A percentile compares a stretch with the other conserved stretches of the same genome.
phyloP scores from a whole-genome alignment of 2,329 filamentous ascomycete genomes.

The Talaromyces sp. region DNA sequence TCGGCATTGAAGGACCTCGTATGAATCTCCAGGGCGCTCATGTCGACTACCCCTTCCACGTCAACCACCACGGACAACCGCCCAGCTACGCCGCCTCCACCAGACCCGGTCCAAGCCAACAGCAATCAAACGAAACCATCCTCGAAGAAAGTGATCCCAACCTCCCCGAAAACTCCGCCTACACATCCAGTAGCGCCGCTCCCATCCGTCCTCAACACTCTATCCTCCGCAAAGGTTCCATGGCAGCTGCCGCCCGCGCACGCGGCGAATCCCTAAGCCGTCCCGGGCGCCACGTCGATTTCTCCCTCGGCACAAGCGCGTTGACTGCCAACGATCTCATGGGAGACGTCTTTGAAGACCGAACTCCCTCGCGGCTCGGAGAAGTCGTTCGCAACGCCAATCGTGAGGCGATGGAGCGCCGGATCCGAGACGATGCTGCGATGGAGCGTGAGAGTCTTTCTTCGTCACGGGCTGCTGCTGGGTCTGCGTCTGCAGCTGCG shows the following conservation, averaged over 20 bases:
- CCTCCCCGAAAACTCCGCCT: slow-evolving; percentile 30
- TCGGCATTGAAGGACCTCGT: slow-evolving; percentile 80
- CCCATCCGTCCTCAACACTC: slow-evolving; percentile 44
- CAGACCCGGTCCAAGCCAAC: slow-evolving; percentile 40
- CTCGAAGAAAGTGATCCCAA: slow-evolving; percentile 43
- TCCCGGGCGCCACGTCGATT: slow-evolving; percentile 64
- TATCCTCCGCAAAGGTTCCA: slow-evolving; percentile 53
- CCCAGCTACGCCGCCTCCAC: slow-evolving; percentile 40
- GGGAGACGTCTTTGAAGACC: slow-evolving; percentile 64
- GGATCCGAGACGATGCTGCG: slow-evolving; percentile 33
- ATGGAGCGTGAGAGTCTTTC: slow-evolving; percentile 20
- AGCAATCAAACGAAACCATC: slow-evolving; percentile 25
- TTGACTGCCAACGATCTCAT: slow-evolving; percentile 57
- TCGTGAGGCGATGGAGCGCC: slow-evolving; percentile 39
- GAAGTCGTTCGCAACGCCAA: slow-evolving; percentile 39
- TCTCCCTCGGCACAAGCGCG: slow-evolving; percentile 65
- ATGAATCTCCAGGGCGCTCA: slow-evolving; percentile 68
- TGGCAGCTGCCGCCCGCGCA: slow-evolving; percentile 43
- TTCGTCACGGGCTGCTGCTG: slow-evolving; percentile 19
- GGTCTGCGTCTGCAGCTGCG: slow-evolving; percentile 20
- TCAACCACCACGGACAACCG: slow-evolving; percentile 51
- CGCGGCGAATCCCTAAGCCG: slow-evolving; percentile 56
- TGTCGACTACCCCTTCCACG: slow-evolving; percentile 64
- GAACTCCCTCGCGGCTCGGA: slow-evolving; percentile 41
- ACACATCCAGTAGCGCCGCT: slow-evolving; percentile 20